Conservation (phyloP, 345 rosid species). For the Gossypium longicalyx region DNA sequence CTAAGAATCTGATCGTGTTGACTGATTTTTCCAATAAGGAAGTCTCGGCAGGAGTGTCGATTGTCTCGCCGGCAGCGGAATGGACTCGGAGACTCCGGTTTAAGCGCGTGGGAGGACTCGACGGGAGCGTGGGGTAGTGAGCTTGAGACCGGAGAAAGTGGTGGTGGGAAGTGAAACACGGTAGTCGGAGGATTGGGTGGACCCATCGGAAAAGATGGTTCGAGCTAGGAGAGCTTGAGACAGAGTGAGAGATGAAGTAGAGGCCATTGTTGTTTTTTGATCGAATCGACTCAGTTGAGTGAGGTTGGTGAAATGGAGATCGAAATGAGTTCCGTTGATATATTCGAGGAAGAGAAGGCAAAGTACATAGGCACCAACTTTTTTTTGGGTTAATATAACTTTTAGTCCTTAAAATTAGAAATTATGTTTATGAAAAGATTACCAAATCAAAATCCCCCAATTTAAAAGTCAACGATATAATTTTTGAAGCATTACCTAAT, state of each 20-base stretch:
- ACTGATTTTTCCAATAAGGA: slow-evolving; percentile 65
- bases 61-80: not conserved
- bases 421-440: too few relatives aligned
- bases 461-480: too few relatives aligned
- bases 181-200: slow-evolving; percentile 35
- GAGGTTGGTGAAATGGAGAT: not conserved
- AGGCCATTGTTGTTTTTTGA: slow-evolving; percentile 41
- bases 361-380: not conserved
- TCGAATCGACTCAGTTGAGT: not conserved
- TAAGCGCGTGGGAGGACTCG: not conserved
- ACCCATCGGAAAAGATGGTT: slow-evolving; percentile 41
- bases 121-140: slow-evolving; percentile 24
- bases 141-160: slow-evolving; percentile 49
- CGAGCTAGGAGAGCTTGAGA: slow-evolving; percentile 56
- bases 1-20: slow-evolving; percentile 77
- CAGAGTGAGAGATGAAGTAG: slow-evolving; percentile 49
- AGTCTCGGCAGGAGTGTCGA: slow-evolving; percentile 57
- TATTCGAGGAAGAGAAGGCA: not conserved
- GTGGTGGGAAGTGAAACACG: slow-evolving; percentile 35
- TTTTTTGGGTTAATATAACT: too few relatives aligned
- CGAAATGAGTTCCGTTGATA: not conserved
- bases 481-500: too few relatives aligned
- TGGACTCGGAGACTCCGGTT: not conserved
- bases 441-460: too few relatives aligned
- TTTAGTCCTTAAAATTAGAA: too few relatives aligned